Conservation (phyloP, 495 filamentous ascomycete genomes). For the Trichocladium antarcticum region DNA sequence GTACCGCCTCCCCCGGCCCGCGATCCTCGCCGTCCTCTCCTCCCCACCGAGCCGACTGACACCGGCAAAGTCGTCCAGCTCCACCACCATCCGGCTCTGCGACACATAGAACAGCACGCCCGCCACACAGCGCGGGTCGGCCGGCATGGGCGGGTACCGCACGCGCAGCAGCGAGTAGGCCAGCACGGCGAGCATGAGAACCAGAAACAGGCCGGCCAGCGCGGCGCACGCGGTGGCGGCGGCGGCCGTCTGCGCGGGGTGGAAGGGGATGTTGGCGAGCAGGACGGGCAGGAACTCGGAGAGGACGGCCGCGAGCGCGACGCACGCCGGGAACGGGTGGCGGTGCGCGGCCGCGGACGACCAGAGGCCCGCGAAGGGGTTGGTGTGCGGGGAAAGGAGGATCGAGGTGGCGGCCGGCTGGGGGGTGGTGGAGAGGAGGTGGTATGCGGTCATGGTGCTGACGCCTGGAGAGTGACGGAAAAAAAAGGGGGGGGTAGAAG, state of each 20-base stretch:
- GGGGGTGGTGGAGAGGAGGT: slow-evolving; percentile 15
- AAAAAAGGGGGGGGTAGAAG: too few relatives aligned
- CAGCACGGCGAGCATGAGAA: slow-evolving; percentile 18
- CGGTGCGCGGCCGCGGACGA: not conserved
- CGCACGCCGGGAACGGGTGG: slow-evolving; percentile 11
- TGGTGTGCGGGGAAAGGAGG: slow-evolving; percentile 20
- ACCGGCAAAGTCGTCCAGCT: too few relatives aligned
- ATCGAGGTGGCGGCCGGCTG: slow-evolving; percentile 18
- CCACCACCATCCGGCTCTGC: slow-evolving; percentile 18
- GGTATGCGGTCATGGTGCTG: slow-evolving; percentile 22
- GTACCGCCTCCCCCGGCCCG: too few relatives aligned
- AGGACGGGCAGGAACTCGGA: slow-evolving; percentile 28
- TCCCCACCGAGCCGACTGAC: too few relatives aligned
- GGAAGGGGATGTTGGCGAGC: slow-evolving; percentile 28
- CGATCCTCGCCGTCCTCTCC: too few relatives aligned
- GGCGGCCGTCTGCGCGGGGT: slow-evolving; percentile 19
- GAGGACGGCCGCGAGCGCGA: slow-evolving; percentile 19
- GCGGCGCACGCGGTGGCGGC: slow-evolving; percentile 21
- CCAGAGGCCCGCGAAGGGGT: slow-evolving; percentile 16
- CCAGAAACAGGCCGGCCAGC: slow-evolving; percentile 15
- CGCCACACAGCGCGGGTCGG: slow-evolving; percentile 25
- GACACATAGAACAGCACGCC: slow-evolving; percentile 28
- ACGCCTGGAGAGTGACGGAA: slow-evolving; percentile 26
- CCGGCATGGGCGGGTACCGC: slow-evolving; percentile 28
- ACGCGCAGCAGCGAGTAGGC: slow-evolving; percentile 11